Conservation (phyloP, 2,329 filamentous ascomycete genomes). For the Fusarium oxysporum region DNA sequence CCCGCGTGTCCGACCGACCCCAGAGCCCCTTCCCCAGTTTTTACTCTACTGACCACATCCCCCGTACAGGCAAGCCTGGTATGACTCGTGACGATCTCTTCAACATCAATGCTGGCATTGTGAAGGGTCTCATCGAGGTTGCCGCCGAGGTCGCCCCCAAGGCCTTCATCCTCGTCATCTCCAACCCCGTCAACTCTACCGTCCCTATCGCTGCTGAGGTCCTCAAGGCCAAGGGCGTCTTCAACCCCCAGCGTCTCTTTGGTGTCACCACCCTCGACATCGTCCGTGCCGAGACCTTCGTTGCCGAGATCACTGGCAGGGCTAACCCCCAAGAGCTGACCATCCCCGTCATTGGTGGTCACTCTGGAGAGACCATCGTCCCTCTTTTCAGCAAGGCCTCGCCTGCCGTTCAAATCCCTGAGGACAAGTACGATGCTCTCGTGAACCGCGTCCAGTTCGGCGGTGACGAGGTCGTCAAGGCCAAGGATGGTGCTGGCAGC, state of each 20-base stretch:
- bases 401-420: conserved; percentile 82
- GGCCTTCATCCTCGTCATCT: conserved; percentile 96
- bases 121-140: conserved; percentile 91
- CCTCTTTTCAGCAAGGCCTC: conserved; percentile 94
- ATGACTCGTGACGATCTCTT: conserved; percentile 99
- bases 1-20: conserved; percentile 36
- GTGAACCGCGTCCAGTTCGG: conserved; percentile 98
- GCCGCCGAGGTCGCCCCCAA: conserved; percentile 90
- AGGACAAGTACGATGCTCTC: conserved; percentile 89
- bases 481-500: conserved; percentile 91
- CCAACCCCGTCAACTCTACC: conserved; percentile 99
- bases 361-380: conserved; percentile 98
- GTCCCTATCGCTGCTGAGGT: conserved; percentile 98
- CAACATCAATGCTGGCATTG: conserved; percentile 99
- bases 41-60: conserved; percentile 36
- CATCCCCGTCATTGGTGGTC: conserved; percentile 94
- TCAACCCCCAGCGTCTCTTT: conserved; percentile 95
- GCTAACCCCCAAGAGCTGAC: conserved; percentile 84
- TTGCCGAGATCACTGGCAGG: conserved; percentile 85
- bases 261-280: conserved; percentile 99
- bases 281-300: conserved; percentile 97
- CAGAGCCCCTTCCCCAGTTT: conserved; percentile 28
- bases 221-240: conserved; percentile 91
- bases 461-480: conserved; percentile 96
- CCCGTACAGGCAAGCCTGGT: conserved; percentile 86